Evolutionary conservation across 805 yeast species (phyloP).

Genomic region (Dipodascus albidus): DNA sequence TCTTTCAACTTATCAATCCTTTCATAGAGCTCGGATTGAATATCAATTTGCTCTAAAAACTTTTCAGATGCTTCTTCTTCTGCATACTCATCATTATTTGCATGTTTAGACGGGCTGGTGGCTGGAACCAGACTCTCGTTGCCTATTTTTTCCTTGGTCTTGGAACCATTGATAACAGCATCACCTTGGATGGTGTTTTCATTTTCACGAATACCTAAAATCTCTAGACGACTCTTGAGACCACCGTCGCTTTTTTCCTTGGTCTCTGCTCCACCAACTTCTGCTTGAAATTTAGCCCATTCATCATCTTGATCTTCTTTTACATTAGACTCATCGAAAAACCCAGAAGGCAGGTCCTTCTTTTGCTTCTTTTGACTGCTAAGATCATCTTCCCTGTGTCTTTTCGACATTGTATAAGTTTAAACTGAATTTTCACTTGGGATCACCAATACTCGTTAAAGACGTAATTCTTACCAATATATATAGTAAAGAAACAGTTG

Average conservation of each 20-base stretch:
- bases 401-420: background rate
- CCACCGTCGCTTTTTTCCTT: background rate
- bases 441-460: too few species aligned
- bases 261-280: slow-evolving; percentile 1
- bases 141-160: background rate
- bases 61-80: slow-evolving; percentile 12
- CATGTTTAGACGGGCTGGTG: slow-evolving; percentile 3
- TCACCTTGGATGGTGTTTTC: background rate
- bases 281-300: slow-evolving; percentile 8
- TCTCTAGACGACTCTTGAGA: background rate
- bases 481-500: too few species aligned
- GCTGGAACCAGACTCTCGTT: too few species aligned
- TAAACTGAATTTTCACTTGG: background rate
- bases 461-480: too few species aligned
- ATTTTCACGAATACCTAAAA: background rate
- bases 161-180: slow-evolving; percentile 5
- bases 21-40: slow-evolving; percentile 5
- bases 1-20: slow-evolving; percentile 7
- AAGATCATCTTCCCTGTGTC: background rate
- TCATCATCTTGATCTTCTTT: slow-evolving; percentile 5
- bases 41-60: slow-evolving; percentile 7
- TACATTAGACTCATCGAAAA: background rate
- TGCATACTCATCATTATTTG: slow-evolving; percentile 7
- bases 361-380: background rate
- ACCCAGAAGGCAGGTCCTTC: background rate